These are phyloP conservation scores for Ceratonia siliqua DNA, from an alignment of 306 rosid species.

Conservation along the genomic window DNA sequence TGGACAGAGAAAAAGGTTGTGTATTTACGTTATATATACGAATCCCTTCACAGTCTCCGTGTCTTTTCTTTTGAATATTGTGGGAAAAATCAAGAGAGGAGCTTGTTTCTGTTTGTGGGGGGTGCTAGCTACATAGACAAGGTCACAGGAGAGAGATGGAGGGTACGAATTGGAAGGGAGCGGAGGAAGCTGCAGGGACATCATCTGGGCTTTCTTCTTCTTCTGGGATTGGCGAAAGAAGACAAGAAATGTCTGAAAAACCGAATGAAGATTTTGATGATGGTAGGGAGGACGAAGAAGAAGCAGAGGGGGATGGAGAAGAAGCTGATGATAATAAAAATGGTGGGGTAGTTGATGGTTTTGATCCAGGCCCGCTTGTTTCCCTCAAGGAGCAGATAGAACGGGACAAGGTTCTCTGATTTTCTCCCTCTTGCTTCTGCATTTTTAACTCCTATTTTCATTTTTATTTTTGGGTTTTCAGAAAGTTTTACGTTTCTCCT, in stretches of 20 bases:
- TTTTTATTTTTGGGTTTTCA: constrained; percentile 24
- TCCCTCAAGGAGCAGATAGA: constrained; percentile 97
- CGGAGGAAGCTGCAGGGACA: constrained; percentile 69
- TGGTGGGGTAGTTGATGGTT: constrained; percentile 39
- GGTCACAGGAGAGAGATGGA: constrained; percentile 66
- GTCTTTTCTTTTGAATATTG: background rate
- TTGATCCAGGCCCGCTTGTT: constrained; percentile 84
- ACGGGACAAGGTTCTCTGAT: constrained; percentile 69
- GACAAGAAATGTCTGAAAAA: constrained; percentile 44
- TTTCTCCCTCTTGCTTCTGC: background rate
- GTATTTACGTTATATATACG: background rate
- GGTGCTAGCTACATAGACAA: background rate
- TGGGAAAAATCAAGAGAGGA: background rate
- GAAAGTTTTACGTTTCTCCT: constrained; percentile 4
- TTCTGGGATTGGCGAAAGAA: constrained; percentile 40
- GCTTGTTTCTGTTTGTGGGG: background rate
- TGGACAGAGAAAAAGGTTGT: background rate
- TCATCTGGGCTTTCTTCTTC: constrained; percentile 44
- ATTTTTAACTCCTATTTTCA: background rate
- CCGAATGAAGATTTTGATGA: constrained; percentile 35
- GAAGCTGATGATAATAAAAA: constrained; percentile 29
- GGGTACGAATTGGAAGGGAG: constrained; percentile 50
- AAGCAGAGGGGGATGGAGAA: constrained; percentile 39
- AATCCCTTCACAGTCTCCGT: background rate
- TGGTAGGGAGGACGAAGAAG: constrained; percentile 43